Conservation (phyloP, 148 eudicot species). For the Fagopyrum tataricum region DNA sequence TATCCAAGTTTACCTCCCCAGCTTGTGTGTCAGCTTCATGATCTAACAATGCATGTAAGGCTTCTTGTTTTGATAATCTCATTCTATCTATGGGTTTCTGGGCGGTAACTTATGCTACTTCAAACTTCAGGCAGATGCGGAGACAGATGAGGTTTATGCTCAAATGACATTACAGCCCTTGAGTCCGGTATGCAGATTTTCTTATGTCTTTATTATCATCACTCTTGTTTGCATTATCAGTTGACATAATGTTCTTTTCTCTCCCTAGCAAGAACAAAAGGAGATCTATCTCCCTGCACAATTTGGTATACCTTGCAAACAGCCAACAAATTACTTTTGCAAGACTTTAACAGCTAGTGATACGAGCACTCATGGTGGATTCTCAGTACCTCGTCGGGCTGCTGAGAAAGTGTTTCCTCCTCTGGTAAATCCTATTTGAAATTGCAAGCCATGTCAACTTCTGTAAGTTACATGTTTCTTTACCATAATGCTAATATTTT, state of each 20-base stretch:
- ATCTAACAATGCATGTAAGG: constrained; percentile 41
- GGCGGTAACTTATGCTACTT: constrained; percentile 14
- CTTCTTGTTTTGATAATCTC: neutral
- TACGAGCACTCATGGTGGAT: constrained; percentile 79
- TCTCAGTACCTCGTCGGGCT: constrained; percentile 78
- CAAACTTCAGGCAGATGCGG: constrained; percentile 36
- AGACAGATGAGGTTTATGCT: constrained; percentile 48
- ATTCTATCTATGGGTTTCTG: neutral
- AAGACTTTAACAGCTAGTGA: constrained; percentile 74
- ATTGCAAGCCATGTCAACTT: neutral
- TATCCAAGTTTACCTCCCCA: constrained; percentile 40
- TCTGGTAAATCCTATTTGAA: constrained; percentile 33
- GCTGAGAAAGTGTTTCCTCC: constrained; percentile 84
- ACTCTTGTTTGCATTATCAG: neutral
- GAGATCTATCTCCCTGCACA: constrained; percentile 60
- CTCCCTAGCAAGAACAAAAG: constrained; percentile 56
- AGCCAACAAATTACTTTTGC: constrained; percentile 70
- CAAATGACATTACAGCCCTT: constrained; percentile 75
- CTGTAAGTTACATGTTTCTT: neutral
- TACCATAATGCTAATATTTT: neutral
- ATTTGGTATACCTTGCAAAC: constrained; percentile 54
- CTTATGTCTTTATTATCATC: neutral
- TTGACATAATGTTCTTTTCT: neutral
- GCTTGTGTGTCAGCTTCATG: constrained; percentile 41
- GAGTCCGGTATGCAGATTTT: constrained; percentile 34